Base-by-base conservation (phyloP, 176 grass and related monocot genomes). In the Eremochloa ophiuroides region DNA sequence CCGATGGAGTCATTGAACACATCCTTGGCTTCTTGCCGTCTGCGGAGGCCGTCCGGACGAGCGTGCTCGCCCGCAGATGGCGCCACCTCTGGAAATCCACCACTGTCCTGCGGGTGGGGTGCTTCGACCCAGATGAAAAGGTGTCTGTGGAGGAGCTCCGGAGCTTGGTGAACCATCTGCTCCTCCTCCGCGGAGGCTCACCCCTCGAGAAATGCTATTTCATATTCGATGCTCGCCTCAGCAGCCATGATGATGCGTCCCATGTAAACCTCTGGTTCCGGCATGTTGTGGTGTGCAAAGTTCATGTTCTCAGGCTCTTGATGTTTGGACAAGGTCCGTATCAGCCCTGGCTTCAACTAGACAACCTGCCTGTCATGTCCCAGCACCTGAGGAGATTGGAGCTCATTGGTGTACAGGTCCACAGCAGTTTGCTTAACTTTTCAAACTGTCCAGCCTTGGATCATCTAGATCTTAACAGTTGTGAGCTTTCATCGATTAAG, bases 31-130 rank as follows among this genome's bases (percentile, higher is more conserved):
- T 71, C n/a, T 16, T 71, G 39, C 40, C 5, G 0, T 14, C 68
- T 1, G 8, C 0, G 6, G 68, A 71, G 39, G 68, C 23, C 4
- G 23, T 71, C 23, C 68, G 13, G 4, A 44, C 68, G 0, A 25
- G 40, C 12, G 68, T 71, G 40, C 68, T 71, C 13, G 38, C 68
- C 23, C 68, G 39, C 5, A 41, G 68, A 26, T 71, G 68, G 68
- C 67, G 67, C 39, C 67, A 70, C 67, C 39, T 70, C 39, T 44
- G 67, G 67, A 70, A 70, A 14, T 70, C 39, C 4, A 6, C 67
- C 23, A 70, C 67, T 2, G n/a, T 2, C 12, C 68, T 71, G 39
- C 2, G 39, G 1, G 13, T 71, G n/a, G n/a, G 38, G 15, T 3
- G 2, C 3, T 0, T 2, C 10, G 13, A 17, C 12, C 29, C 7